Evolutionary conservation across 176 grass and related monocot genomes (phyloP).

Genomic region (Aechmea fasciata): DNA sequence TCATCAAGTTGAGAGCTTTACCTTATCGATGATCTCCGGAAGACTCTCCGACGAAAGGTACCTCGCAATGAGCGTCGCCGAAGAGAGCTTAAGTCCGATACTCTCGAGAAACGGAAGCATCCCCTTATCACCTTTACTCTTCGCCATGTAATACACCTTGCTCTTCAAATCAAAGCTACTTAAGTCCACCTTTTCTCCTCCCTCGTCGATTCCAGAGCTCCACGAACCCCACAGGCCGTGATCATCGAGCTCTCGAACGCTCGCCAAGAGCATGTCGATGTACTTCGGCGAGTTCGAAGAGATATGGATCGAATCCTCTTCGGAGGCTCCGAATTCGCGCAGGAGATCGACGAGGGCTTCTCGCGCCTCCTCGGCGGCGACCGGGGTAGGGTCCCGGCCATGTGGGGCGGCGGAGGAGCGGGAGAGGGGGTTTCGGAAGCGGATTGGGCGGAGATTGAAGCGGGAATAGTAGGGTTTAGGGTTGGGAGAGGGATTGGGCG

Average conservation of each 20-base stretch:
- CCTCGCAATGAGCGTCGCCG: constrained; percentile 55
- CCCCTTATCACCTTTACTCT: constrained; percentile 53
- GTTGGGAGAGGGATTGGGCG: background rate
- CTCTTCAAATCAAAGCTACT: constrained; percentile 44
- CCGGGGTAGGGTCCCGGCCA: background rate
- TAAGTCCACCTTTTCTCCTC: constrained; percentile 24
- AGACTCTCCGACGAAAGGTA: constrained; percentile 45
- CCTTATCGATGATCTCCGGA: constrained; percentile 55
- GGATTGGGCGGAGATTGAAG: background rate
- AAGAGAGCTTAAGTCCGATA: constrained; percentile 63
- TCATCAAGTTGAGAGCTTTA: constrained; percentile 6
- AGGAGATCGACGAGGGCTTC: constrained; percentile 43
- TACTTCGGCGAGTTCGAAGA: constrained; percentile 43
- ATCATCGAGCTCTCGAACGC: constrained; percentile 64
- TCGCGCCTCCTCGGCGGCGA: constrained; percentile 21
- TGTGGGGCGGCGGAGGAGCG: background rate
- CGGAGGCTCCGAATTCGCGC: constrained; percentile 37
- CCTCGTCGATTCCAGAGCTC: constrained; percentile 26
- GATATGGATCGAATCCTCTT: constrained; percentile 32
- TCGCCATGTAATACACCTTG: constrained; percentile 86
- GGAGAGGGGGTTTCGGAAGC: background rate
- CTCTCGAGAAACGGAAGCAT: constrained; percentile 74
- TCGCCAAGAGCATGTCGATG: constrained; percentile 52
- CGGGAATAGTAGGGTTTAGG: background rate
- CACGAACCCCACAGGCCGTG: constrained; percentile 68